Base-by-base conservation (phyloP, 441 rosid species). In the Viola pubescens region DNA sequence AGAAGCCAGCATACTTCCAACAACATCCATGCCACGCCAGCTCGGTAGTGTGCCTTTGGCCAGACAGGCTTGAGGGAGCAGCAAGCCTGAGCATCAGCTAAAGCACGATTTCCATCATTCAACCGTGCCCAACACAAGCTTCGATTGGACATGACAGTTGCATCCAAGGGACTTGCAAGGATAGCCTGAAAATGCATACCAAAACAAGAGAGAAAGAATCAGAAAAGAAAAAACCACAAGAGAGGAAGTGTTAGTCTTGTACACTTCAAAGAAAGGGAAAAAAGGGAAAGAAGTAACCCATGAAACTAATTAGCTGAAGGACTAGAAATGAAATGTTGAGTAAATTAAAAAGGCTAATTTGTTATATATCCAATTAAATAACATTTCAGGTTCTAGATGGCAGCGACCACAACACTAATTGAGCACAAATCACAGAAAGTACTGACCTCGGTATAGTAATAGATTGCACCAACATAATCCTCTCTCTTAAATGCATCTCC, bases 51-150 rank as follows among this genome's bases (percentile, higher is more conserved):
- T 5, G 45, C 45, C 45, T 42, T 42, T 5, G 45, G 45, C 45
- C 45, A 42, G 45, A 5, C 9, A 9, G 45, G 45, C 45, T 9
- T 42, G 0, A 42, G 45, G 7, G 9, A 42, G 45, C 8, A 9
- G 34, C 58, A 43, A 34, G 12, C 11, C 5, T 4, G 58, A 44
- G 52, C 65, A 53, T 53, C 43, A 16, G 41, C 2, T 38, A 62
- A 37, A 5, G 65, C 65, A n/a, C 2, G 37, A 53, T 44, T 34
- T 0, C 52, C 65, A 0, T 62, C 51, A 34, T 62, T 37, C 65
- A 62, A 62, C 34, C 12, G 34, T 1, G 59, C 65, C 59, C 65
- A 53, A 37, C 59, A 52, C 8, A 62, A 37, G 42, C 65, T 62
- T 53, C 50, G 42, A 9, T 62, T 62, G 56, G 59, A 52, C 3